Base-by-base conservation (phyloP, 768 basidiomycete species). In the Pulveroboletus frians region DNA sequence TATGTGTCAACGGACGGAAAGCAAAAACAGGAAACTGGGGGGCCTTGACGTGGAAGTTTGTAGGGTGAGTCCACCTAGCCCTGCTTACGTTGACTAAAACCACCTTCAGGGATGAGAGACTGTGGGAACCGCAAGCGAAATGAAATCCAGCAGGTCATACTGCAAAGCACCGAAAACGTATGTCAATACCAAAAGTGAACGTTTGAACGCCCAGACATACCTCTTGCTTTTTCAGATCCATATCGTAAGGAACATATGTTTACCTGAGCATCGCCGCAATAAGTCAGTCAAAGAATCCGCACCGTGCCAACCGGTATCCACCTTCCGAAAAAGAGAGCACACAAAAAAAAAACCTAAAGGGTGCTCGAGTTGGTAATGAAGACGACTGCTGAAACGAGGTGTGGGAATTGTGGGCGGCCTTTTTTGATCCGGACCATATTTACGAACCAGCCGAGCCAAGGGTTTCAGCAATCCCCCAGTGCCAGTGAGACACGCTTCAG, bases 21-120 rank as follows among this genome's bases (percentile, higher is more conserved):
- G 35, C 0, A 32, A 5, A 42, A 27, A 1, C 17, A 9, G 4
- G 17, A 34, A 29, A 30, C 36, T 34, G 30, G 14, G 30, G 30
- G 30, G 30, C 13, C 30, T 31, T 31, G 30, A 31, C 13, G 30
- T 7, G 30, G 30, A 31, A 31, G 30, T 31, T 31, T 31, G 11
- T 5, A 13, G 30, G 30, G 30, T 31, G 11, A 13, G 30, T 13
- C 13, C 5, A 31, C 5, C 4, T 5, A 11, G 13, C 30, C 30
- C 30, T 31, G 21, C 18, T 42, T 42, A 35, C n/a, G 18, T 39
- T n/a, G 3, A 10, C 6, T 14, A n/a, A 7, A 23, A 43, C 2
- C 18, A 13, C 15, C 8, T 38, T 35, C 59, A 51, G 58, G 58
- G 51, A 57, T 34, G 46, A 5, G 9, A 5, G 1, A 13, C 2